Base-by-base conservation (phyloP, 139 green algal species). In the Yamagishiella unicocca region DNA sequence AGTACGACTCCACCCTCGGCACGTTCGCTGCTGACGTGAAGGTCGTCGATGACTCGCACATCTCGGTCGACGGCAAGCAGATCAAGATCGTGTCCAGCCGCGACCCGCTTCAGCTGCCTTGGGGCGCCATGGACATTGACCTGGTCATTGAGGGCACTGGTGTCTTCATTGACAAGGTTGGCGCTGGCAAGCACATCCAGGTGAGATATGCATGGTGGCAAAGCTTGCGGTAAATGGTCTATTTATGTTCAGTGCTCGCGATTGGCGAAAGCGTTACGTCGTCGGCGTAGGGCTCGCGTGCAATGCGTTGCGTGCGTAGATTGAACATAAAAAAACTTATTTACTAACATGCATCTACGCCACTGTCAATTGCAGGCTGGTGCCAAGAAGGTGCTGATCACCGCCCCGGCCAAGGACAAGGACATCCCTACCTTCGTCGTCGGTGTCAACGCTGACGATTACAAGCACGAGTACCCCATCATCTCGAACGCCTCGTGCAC, bases 361-460 rank as follows among this genome's bases (percentile, higher is more conserved):
- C n/a, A n/a, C n/a, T n/a, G n/a, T n/a, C n/a, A n/a, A n/a, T 35
- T 76, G 42, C 84, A 97, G 92, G 97, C 97, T 68, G 98, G 98
- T 82, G 98, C 98, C 93, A 98, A 99, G 96, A 99, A 99, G 96
- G 97, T 99, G 87, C 87, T 99, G 71, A 99, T 99, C 96, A 99
- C 98, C 71, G 98, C 98, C 81, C 98, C 98, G 38, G 98, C 96
- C 87, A 99, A 99, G 98, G 98, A 97, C 88, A 92, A 91, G 67
- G 97, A 97, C 90, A 98, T 99, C 93, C 98, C 98, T 84, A 99
- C 98, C 88, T 99, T 98, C 84, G 98, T 99, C 46, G 87, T 98
- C n/a, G 98, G 98, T 84, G 98, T 99, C 27, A 99, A 99, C 93
- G 95, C 91, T 33, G 68, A 94, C 4, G 85, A 98, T 68, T 99